Percentiles rank a stretch among this genome's conserved stretches.
Evolutionary conservation across 2,329 filamentous ascomycete genomes (phyloP).

Genomic region (Pseudogymnoascus sp.): DNA sequence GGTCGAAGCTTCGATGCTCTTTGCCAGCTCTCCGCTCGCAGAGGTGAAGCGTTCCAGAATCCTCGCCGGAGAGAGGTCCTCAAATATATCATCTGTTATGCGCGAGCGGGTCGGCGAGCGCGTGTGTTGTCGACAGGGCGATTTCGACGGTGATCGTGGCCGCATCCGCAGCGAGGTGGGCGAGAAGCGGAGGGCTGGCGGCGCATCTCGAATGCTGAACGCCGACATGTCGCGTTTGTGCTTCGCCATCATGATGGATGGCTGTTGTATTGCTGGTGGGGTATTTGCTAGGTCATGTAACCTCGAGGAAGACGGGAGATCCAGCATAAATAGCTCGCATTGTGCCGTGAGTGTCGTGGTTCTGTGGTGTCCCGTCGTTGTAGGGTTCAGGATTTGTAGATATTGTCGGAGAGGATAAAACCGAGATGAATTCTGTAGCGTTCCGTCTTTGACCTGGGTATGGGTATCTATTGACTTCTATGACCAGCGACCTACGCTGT

Average conservation of each 20-base stretch:
- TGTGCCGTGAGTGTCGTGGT: background rate
- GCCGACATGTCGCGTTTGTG: conserved; percentile 4
- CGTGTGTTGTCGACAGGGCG: conserved; percentile 1
- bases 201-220: conserved; percentile 5
- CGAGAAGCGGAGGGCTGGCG: conserved; percentile 2
- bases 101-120: conserved; percentile 23
- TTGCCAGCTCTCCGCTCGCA: conserved; percentile 43
- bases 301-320: background rate
- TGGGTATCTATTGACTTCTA: conserved; percentile 4
- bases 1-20: conserved; percentile 55
- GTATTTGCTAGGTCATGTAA: background rate
- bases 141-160: conserved; percentile 2
- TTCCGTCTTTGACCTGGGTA: conserved; percentile 4
- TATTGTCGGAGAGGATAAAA: background rate
- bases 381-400: background rate
- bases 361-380: conserved; percentile 2
- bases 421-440: background rate
- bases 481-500: background rate
- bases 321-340: conserved; percentile 7
- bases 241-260: conserved; percentile 1
- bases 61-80: conserved; percentile 50
- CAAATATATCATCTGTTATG: conserved; percentile 47
- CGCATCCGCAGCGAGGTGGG: conserved; percentile 4
- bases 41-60: conserved; percentile 51
- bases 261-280: background rate